Percentiles rank a stretch among this genome's conserved stretches.
phyloP scores from a whole-genome alignment of 495 filamentous ascomycete species.

The Massariosphaeria phaeospora region DNA sequence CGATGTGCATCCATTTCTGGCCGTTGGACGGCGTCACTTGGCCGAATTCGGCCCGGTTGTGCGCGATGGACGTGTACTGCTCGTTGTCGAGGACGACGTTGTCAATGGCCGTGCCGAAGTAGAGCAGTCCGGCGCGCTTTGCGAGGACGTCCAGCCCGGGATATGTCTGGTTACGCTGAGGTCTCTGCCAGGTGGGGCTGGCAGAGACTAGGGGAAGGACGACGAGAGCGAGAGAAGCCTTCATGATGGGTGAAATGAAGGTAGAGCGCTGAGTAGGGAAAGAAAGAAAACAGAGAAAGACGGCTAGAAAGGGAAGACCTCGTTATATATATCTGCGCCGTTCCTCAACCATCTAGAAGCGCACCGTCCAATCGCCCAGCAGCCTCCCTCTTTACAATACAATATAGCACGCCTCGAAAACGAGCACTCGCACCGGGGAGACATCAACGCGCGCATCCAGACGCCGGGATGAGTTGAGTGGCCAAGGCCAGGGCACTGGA shows the following conservation, averaged over 20 bases:
- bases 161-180: slow-evolving; percentile 33
- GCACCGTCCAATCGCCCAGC: slow-evolving; percentile 14
- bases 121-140: slow-evolving; percentile 43
- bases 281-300: not conserved
- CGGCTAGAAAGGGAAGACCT: not conserved
- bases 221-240: slow-evolving; percentile 13
- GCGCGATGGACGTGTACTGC: slow-evolving; percentile 41
- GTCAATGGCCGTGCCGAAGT: slow-evolving; percentile 51
- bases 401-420: slow-evolving; percentile 4
- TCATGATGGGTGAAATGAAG: slow-evolving; percentile 16
- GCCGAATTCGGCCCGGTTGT: slow-evolving; percentile 48
- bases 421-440: slow-evolving; percentile 19
- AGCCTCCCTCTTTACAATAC: no score
- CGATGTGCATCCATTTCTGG: slow-evolving; percentile 48
- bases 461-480: not conserved
- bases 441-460: not conserved
- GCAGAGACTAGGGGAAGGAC: slow-evolving; percentile 4
- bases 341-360: not conserved
- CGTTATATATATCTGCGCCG: slow-evolving; percentile 16
- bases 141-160: slow-evolving; percentile 38
- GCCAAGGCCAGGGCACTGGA: slow-evolving; percentile 3
- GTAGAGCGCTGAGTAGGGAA: not conserved
- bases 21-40: slow-evolving; percentile 52
- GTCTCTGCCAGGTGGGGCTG: not conserved
- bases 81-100: slow-evolving; percentile 43